Conservation (phyloP, 306 rosid species). For the Dalbergia cultrata region DNA sequence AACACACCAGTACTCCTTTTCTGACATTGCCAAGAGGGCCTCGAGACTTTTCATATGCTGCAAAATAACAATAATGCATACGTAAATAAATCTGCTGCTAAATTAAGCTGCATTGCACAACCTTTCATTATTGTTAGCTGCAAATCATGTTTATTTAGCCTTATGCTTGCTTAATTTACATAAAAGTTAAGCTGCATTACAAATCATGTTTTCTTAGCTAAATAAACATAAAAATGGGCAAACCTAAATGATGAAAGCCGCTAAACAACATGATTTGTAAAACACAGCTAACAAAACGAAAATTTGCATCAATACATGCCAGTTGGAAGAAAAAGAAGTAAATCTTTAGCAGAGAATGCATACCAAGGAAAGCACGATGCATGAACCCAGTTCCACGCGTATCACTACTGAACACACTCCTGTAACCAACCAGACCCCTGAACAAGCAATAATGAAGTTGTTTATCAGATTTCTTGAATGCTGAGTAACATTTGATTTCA, state of each 20-base stretch:
- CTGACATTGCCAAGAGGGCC: constrained; percentile 97
- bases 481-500: constrained; percentile 39
- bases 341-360: constrained; percentile 40
- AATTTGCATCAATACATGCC: constrained; percentile 34
- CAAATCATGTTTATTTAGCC: too few species aligned
- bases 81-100: not conserved
- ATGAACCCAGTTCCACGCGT: constrained; percentile 99
- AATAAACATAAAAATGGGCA: constrained; percentile 14
- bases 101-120: constrained; percentile 31
- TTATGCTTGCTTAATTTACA: too few species aligned
- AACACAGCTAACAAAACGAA: constrained; percentile 13
- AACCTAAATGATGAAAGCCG: constrained; percentile 29
- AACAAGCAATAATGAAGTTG: constrained; percentile 46
- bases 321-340: constrained; percentile 6
- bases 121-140: too few species aligned
- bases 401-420: constrained; percentile 97
- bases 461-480: constrained; percentile 11
- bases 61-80: constrained; percentile 37
- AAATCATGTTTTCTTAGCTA: not conserved
- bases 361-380: constrained; percentile 98
- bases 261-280: constrained; percentile 37
- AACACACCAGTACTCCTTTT: constrained; percentile 95
- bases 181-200: constrained; percentile 25
- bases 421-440: constrained; percentile 99
- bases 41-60: constrained; percentile 87